Conservation (phyloP, 2,329 filamentous ascomycete genomes). For the Stachybotrys elegans region DNA sequence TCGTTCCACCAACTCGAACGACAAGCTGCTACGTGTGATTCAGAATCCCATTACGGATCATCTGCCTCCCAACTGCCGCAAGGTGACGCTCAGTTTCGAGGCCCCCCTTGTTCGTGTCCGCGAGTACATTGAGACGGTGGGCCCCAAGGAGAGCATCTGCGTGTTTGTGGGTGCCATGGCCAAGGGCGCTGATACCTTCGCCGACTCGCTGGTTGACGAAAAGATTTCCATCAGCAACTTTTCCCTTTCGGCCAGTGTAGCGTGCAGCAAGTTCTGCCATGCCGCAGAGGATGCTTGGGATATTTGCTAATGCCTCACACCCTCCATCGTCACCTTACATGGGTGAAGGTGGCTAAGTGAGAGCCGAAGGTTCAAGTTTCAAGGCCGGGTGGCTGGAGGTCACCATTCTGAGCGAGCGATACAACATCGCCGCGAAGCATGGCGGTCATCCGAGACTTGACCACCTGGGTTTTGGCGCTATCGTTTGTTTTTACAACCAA, state of each 20-base stretch:
- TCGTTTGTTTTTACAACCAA: too few species aligned
- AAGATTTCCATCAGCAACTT: conserved; percentile 98
- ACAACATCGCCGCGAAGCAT: conserved; percentile 61
- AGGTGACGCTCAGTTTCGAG: conserved; percentile 95
- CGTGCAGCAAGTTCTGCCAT: conserved; percentile 99
- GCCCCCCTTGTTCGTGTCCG: conserved; percentile 79
- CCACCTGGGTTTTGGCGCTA: too few species aligned
- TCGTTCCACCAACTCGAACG: conserved; percentile 91
- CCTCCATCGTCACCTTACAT: conserved; percentile 10
- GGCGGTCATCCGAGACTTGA: conserved; percentile 47
- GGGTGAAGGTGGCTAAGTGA: conserved; percentile 15
- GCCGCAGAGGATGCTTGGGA: conserved; percentile 95
- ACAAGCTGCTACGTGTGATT: conserved; percentile 96
- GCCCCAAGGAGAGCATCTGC: conserved; percentile 85
- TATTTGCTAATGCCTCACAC: conserved; percentile 73
- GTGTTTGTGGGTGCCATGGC: conserved; percentile 99
- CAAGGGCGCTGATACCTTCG: conserved; percentile 92
- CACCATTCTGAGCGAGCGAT: too few species aligned
- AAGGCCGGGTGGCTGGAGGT: too few species aligned
- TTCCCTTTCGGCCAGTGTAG: conserved; percentile 93
- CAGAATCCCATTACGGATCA: conserved; percentile 98
- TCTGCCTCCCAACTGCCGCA: conserved; percentile 92
- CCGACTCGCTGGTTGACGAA: conserved; percentile 90
- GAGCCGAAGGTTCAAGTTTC: too few species aligned
- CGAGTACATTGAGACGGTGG: conserved; percentile 80